Evolutionary conservation across 495 filamentous ascomycete species (phyloP).

Genomic region (Diplogelasinospora grovesii): DNA sequence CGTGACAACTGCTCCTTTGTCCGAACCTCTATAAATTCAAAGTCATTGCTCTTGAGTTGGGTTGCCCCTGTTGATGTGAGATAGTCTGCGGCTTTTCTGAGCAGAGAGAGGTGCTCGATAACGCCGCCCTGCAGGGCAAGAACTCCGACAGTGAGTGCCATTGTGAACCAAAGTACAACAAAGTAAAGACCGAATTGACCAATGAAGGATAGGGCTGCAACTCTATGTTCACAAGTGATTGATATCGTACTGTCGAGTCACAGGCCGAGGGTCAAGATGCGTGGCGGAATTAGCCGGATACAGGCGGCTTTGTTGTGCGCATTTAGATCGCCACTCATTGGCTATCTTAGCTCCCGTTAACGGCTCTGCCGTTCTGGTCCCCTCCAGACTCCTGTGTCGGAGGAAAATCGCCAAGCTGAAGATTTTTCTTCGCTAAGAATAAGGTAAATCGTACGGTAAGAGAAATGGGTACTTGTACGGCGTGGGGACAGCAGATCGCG

Average conservation of each 20-base stretch:
- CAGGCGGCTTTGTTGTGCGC: conserved; percentile 14
- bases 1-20: conserved; percentile 59
- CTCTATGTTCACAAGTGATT: background rate
- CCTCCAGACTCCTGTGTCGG: too few relatives aligned
- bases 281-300: conserved; percentile 17
- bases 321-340: conserved; percentile 17
- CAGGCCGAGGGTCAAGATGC: background rate
- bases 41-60: conserved; percentile 8
- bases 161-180: background rate
- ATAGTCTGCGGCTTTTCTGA: conserved; percentile 54
- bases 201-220: background rate
- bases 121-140: conserved; percentile 94
- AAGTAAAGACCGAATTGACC: background rate
- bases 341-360: too few relatives aligned
- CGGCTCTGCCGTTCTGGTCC: too few relatives aligned
- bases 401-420: too few relatives aligned
- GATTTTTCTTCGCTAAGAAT: too few relatives aligned
- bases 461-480: too few relatives aligned
- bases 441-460: too few relatives aligned
- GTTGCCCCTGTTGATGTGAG: conserved; percentile 4
- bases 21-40: conserved; percentile 73
- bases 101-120: conserved; percentile 73
- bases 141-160: conserved; percentile 62
- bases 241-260: background rate
- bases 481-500: too few relatives aligned